Base-by-base conservation (phyloP, 768 basidiomycete species). In the Pisolithus marmoratus region DNA sequence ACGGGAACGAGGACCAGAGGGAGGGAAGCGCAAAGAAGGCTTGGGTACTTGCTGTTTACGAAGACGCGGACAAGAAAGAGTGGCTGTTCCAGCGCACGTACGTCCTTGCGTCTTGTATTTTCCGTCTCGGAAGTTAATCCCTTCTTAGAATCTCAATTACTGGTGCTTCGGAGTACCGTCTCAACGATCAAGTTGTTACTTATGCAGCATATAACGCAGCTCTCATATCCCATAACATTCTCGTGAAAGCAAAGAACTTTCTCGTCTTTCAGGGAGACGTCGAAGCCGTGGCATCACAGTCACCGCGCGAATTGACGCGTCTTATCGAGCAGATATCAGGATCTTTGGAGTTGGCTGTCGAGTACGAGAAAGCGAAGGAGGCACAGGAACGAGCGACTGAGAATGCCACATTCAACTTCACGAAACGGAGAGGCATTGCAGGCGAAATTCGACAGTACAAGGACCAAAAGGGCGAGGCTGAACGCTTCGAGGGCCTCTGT, bases 181-280 rank as follows among this genome's bases (percentile, higher is more conserved):
- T 98, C 44, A 93, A 98, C 68, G 73, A 75, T 54, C 82, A 79
- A 59, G 74, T 81, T 22, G 90, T 96, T 49, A 87, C 93, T 0
- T 94, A 94, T 67, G 79, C 85, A 12, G 81, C 82, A 2, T 99
- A 98, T 75, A 96, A 96, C 54, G 76, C 84, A 5, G 88, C 90
- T 12, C 85, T 99, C 23, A 78, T 88, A 51, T 74, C 78, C 7
- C 94, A 96, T 61, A 96, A 97, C 62, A 91, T 99, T 62, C 88
- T 98, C 44, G 94, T 98, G 62, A 97, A 96, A 71, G 96, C 96
- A 12, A 97, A 97, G 74, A 98, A 98, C 73, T 99, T 98, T 63
- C 85, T 98, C 48, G 96, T 98, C 11, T 98, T 99, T 73, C 96
- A 99, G 64, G 96, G 96, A 48, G 96, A 98, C 64, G 96, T 99